Base-by-base conservation (phyloP, 2,329 filamentous ascomycete genomes). In the Fusarium nelsonii region DNA sequence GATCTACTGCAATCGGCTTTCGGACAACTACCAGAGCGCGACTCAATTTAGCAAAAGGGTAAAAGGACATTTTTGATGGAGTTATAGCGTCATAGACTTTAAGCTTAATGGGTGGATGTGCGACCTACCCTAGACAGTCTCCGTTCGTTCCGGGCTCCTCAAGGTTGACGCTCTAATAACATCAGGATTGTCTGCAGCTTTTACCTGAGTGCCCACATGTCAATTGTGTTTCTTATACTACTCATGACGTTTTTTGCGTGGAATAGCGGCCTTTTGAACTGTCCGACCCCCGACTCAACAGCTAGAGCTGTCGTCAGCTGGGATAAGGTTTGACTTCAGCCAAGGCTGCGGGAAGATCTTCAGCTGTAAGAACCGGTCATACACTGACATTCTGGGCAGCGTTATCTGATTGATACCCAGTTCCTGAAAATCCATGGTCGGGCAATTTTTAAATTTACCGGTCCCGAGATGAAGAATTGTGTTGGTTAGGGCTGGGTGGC, bases 81-180 rank as follows among this genome's bases (percentile, higher is more conserved):
- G 44, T 41, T 36, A 6, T 11, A 20, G 43, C 68, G 68, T 70
- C 68, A 71, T 70, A 57, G 64, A 70, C 45, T 52, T 61, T 62
- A 65, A 60, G 59, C 59, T 46, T 66, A 53, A 20, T 12, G 37
- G 20, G 23, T 51, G 28, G 45, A 9, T 45, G 3, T 30, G 6
- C 20, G 15, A 15, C 34, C 16, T 67, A 66, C 62, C 62, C 56
- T 66, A 50, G 4, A 65, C 12, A 6, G 16, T 40, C 14, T 30
- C 48, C 48, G 48, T 9, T 14, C 26, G 33, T 51, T 30, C 48
- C 48, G 48, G 40, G 48, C 23, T 36, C 11, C 26, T 1, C 12
- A n/a, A 23, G 6, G 18, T 9, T 7, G 14, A 20, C 12, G 23
- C 16, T 51, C 23, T 6, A 9, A 30, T 3, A 12, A 28, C 10